Base-by-base conservation (phyloP, 768 basidiomycete genomes). In the Leccinum incarnatum region DNA sequence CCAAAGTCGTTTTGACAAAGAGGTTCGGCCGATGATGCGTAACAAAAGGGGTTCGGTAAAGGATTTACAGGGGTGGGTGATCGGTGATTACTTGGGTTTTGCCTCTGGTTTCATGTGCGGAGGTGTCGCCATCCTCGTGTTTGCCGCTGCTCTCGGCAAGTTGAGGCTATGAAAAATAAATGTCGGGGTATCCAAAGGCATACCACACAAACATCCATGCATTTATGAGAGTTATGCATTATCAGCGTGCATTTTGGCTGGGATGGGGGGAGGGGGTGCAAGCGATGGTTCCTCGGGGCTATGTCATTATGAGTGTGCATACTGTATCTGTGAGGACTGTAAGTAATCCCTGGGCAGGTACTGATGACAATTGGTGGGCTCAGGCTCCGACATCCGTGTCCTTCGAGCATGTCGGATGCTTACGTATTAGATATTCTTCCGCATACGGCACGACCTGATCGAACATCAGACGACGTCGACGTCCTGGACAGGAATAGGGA, bases 1-100 rank as follows among this genome's bases (percentile, higher is more conserved):
- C 25, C 61, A 60, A 48, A 62, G 65, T 30, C 48, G 11, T 23
- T 70, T 70, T 47, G 66, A 69, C 45, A 60, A 60, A 25, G 62
- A 59, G 12, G n/a, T 46, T 23, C 55, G 63, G 37, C 63, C 63
- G 19, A 62, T 36, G 62, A 51, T 53, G 53, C 55, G 2, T 23
- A 45, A 34, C 14, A 19, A 1, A n/a, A 52, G 55, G 15, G 45
- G 11, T 15, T 29, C 11, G 15, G 46, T 5, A 9, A 21, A 54
- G 15, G 34, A 34, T 32, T 29, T 48, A 10, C 48, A 19, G 25
- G 23, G 37, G 7, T 32, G 25, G 19, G 10, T 48, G 40, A 47
- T 58, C n/a, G 55, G 58, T 30, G 53, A 62, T 55, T 46, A n/a
- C 40, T 42, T 42, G 9, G 40, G 50, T 21, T 68, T 68, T 52